phyloP scores from a whole-genome alignment of 768 basidiomycete species.

The Xerocomellus amylosporus region DNA sequence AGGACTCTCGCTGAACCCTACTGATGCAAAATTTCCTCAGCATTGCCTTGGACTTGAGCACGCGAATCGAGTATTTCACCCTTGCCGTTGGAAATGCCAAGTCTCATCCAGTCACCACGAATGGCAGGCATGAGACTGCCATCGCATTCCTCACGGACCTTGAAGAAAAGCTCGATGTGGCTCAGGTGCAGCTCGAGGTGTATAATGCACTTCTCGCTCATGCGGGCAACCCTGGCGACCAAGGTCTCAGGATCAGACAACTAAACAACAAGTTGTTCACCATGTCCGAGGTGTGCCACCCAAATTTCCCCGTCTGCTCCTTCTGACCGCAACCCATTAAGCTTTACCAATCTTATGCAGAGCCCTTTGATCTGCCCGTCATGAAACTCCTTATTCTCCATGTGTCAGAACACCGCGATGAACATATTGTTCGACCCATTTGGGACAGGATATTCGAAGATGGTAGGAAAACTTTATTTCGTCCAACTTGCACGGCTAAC shows the following conservation, averaged over 20 bases:
- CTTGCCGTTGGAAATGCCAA: conserved; percentile 95
- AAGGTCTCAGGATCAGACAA: conserved; percentile 59
- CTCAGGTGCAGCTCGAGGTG: conserved; percentile 94
- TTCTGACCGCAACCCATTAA: conserved; percentile 31
- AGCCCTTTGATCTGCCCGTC: conserved; percentile 78
- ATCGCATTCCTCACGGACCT: conserved; percentile 92
- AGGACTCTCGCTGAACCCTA: not conserved
- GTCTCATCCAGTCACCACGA: conserved; percentile 80
- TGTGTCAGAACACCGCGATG: conserved; percentile 90
- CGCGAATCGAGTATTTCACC: conserved; percentile 87
- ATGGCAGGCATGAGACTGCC: conserved; percentile 81
- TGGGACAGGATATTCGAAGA: conserved; percentile 88
- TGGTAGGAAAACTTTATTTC: conserved; percentile 44
- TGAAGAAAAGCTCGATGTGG: conserved; percentile 96
- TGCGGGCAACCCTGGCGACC: conserved; percentile 56
- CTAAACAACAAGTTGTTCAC: conserved; percentile 63
- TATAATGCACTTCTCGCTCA: conserved; percentile 65
- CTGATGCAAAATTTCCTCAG: conserved; percentile 34
- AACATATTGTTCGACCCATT: conserved; percentile 73
- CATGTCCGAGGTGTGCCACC: conserved; percentile 72
- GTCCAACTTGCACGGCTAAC: conserved; percentile 5
- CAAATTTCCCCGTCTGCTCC: not conserved
- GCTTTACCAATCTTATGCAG: conserved; percentile 87
- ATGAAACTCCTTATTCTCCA: conserved; percentile 89
- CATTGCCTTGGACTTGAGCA: conserved; percentile 64